A percentile compares a stretch with the other conserved stretches of the same genome.
Evolutionary conservation across 768 basidiomycete genomes (phyloP).

Genomic region (Exsudoporus frostii): DNA sequence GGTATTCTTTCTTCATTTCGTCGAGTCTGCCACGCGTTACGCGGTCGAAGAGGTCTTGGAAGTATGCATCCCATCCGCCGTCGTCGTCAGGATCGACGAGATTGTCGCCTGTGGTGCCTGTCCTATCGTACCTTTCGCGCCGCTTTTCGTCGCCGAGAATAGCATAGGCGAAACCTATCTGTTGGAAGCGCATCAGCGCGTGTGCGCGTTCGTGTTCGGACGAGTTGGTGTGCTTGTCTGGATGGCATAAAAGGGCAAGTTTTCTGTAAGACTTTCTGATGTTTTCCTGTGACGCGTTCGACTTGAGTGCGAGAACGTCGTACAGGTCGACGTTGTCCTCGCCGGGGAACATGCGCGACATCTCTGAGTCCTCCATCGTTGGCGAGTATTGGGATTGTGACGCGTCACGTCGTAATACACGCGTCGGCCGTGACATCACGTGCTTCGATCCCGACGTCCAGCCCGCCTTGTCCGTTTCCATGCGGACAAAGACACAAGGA

Average conservation of each 20-base stretch:
- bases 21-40: constrained; percentile 86
- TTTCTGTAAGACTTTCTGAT: constrained; percentile 85
- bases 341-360: constrained; percentile 73
- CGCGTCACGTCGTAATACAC: constrained; percentile 3
- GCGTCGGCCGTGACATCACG: constrained; percentile 2
- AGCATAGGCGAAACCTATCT: constrained; percentile 91
- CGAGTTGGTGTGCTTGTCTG: constrained; percentile 79
- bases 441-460: constrained; percentile 1
- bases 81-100: constrained; percentile 70
- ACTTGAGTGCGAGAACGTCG: constrained; percentile 57
- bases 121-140: constrained; percentile 76
- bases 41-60: constrained; percentile 82
- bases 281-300: constrained; percentile 55
- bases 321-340: constrained; percentile 76
- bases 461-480: background rate
- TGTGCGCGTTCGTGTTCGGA: constrained; percentile 58
- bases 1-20: constrained; percentile 92
- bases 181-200: constrained; percentile 81
- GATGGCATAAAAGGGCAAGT: constrained; percentile 79
- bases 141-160: constrained; percentile 78
- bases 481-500: constrained; percentile 3
- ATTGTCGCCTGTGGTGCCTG: constrained; percentile 82
- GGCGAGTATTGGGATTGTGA: background rate
- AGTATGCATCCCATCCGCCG: constrained; percentile 91
- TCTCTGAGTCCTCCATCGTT: constrained; percentile 64